These are phyloP conservation scores for Quillaja saponaria DNA, from an alignment of 306 rosid species.

Conservation along the genomic window DNA sequence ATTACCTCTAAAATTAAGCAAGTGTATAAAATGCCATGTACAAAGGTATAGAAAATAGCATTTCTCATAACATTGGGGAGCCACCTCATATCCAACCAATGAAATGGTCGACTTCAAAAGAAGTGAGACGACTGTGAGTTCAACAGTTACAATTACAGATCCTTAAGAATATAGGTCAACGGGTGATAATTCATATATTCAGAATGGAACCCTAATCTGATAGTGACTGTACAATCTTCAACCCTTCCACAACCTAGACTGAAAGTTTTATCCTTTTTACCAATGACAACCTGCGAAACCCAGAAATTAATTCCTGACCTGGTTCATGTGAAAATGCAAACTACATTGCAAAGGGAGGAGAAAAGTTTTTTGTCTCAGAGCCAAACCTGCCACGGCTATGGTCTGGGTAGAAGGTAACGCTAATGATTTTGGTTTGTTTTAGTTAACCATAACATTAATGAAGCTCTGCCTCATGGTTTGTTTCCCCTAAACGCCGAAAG, in stretches of 20 bases:
- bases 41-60: too few relatives aligned
- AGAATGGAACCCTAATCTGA: too few relatives aligned
- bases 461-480: conserved; percentile 55
- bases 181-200: too few relatives aligned
- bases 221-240: conserved; percentile 31
- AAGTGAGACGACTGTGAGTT: too few relatives aligned
- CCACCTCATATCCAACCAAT: too few relatives aligned
- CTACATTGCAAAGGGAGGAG: conserved; percentile 15
- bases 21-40: too few relatives aligned
- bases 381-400: conserved; percentile 27
- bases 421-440: conserved; percentile 7
- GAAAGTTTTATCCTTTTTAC: not conserved
- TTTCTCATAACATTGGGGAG: too few relatives aligned
- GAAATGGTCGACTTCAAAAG: too few relatives aligned
- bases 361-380: conserved; percentile 17
- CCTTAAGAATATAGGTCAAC: too few relatives aligned
- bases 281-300: conserved; percentile 13
- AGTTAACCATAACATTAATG: conserved; percentile 34
- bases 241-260: conserved; percentile 18
- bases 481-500: conserved; percentile 95
- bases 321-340: conserved; percentile 26
- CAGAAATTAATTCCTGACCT: conserved; percentile 15
- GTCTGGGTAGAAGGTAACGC: conserved; percentile 24
- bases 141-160: too few relatives aligned
- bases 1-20: too few relatives aligned